Evolutionary conservation across 1,284 basidiomycete genomes (phyloP), one percentile per base, ranked within the genome.

Genomic region (Marasmius oreades): DNA sequence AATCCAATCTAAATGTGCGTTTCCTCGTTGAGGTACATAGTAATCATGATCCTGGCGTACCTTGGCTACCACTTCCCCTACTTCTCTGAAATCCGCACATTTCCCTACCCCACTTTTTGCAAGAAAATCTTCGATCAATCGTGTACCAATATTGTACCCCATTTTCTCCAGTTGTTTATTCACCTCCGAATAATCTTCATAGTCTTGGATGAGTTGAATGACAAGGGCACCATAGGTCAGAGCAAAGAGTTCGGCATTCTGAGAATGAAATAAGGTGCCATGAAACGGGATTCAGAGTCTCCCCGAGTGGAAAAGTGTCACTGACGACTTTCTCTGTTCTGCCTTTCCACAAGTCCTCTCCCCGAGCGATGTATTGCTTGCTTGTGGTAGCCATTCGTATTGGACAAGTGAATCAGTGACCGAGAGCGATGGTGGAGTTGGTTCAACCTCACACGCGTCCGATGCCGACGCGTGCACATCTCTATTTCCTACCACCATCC

Each of bases 151-250:
- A 71, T 96, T 98, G 74, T 98, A 98, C 3, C 97, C 97, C 96
- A 98, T 98, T 69, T 86, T 86, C 63, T 92, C 89, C 2, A 92
- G 82, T 66, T 92, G 88, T 66, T 87, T 89, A 70, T 92, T 92
- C 61, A 92, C 89, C 70, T 96, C 93, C 14, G 79, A 79, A 66
- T 98, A 99, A 76, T 99, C 95, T 69, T 99, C 96, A 68, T 98
- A 99, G 73, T 99, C 97, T 70, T 98, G 96, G 64, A 99, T 94
- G 60, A 99, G 84, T 76, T 99, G 97, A 36, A 98, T 94, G 51
- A 99, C 97, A 48, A 99, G 82, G 16, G 95, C 94, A 52, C 97
- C 97, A 66, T 99, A 99, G 23, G 96, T 99, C 59, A 99, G 74
- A 3, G 95, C 90, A 72, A 99, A 99, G 20, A 99, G 82, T 73